phyloP scores from a whole-genome alignment of 768 basidiomycete species.

The Termitomyces heimii region DNA sequence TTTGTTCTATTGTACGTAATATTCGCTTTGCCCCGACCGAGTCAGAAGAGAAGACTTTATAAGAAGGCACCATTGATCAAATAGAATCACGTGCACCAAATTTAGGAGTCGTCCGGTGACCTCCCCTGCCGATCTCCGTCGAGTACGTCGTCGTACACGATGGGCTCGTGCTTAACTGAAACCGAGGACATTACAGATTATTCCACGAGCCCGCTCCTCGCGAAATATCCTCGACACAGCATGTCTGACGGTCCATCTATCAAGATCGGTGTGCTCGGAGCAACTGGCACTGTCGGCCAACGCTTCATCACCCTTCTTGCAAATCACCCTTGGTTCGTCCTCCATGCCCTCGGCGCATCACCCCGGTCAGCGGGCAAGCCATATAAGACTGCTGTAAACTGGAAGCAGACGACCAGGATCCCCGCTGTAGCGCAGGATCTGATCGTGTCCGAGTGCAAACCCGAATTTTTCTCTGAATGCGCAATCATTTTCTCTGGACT shows the following conservation, averaged over 20 bases:
- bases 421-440: slow-evolving; percentile 57
- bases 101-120: not conserved
- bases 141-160: slow-evolving; percentile 9
- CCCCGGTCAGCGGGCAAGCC: slow-evolving; percentile 79
- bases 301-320: slow-evolving; percentile 88
- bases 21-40: slow-evolving; percentile 2
- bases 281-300: slow-evolving; percentile 94
- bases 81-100: slow-evolving; percentile 9
- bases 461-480: slow-evolving; percentile 75
- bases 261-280: slow-evolving; percentile 74
- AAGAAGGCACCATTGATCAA: not conserved
- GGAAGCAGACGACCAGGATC: slow-evolving; percentile 85
- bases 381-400: slow-evolving; percentile 68
- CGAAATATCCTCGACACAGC: slow-evolving; percentile 28
- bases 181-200: slow-evolving; percentile 15
- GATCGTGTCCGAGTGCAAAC: slow-evolving; percentile 70
- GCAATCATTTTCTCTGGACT: slow-evolving; percentile 92
- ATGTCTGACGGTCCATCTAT: slow-evolving; percentile 26
- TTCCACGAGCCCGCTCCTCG: slow-evolving; percentile 20
- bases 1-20: not conserved
- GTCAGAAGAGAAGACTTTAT: slow-evolving; percentile 3
- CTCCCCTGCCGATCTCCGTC: not conserved
- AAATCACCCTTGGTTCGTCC: slow-evolving; percentile 83
- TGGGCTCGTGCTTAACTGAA: slow-evolving; percentile 18
- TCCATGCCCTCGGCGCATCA: slow-evolving; percentile 87